phyloP scores from a whole-genome alignment of 257 asterid species.

The Solanum microdontum region DNA sequence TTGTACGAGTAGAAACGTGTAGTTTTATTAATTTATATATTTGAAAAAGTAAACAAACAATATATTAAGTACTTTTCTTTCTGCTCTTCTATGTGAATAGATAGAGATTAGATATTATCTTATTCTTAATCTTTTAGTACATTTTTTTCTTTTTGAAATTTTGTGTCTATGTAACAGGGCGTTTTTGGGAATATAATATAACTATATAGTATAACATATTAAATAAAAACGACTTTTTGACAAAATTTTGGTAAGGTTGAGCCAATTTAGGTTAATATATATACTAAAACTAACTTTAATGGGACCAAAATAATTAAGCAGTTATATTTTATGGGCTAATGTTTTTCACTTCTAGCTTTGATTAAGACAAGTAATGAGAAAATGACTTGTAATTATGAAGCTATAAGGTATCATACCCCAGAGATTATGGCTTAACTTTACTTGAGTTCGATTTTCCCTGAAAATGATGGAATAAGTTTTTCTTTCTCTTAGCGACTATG shows the following conservation, averaged over 20 bases:
- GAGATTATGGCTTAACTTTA: too few species aligned
- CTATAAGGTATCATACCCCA: too few species aligned
- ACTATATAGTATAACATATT: too few species aligned
- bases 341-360: too few species aligned
- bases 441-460: too few species aligned
- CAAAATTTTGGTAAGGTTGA: neutral
- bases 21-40: neutral
- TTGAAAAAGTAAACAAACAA: neutral
- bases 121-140: neutral
- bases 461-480: too few species aligned
- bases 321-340: too few species aligned
- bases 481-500: too few species aligned
- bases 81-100: neutral
- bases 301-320: neutral
- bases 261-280: neutral
- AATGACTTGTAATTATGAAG: too few species aligned
- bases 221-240: neutral
- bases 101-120: neutral
- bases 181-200: neutral
- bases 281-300: too few species aligned
- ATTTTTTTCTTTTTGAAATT: neutral
- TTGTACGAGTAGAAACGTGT: neutral
- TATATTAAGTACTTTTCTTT: neutral
- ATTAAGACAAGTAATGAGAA: too few species aligned
- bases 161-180: neutral